These are phyloP conservation scores for Waitea zeae DNA, from an alignment of 1,284 basidiomycete species.

Conservation along the genomic window DNA sequence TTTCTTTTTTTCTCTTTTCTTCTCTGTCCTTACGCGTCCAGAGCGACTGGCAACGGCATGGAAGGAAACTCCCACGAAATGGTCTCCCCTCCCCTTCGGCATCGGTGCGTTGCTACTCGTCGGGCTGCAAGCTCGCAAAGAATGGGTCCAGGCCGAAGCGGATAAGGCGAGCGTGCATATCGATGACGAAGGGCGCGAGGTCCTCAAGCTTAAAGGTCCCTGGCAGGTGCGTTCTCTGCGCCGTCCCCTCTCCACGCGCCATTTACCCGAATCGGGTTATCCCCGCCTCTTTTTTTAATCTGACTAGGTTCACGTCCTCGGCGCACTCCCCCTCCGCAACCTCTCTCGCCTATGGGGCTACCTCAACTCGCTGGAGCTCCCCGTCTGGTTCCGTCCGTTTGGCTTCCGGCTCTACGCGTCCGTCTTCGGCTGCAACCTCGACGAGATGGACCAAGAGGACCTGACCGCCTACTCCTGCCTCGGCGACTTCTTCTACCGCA, in stretches of 20 bases:
- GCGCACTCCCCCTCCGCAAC: constrained; percentile 85
- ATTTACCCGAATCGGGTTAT: not conserved
- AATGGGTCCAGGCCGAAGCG: not conserved
- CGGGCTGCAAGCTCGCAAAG: constrained; percentile 62
- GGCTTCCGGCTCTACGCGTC: constrained; percentile 77
- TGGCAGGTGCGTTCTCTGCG: constrained; percentile 64
- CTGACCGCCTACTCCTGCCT: constrained; percentile 67
- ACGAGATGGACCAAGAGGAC: constrained; percentile 75
- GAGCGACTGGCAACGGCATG: constrained; percentile 51
- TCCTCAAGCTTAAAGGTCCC: constrained; percentile 73
- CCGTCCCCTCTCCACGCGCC: not conserved
- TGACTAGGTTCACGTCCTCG: constrained; percentile 96
- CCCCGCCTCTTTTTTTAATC: no score
- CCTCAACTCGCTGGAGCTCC: constrained; percentile 81
- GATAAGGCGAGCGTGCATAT: constrained; percentile 44
- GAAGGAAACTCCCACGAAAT: constrained; percentile 80
- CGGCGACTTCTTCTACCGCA: constrained; percentile 91
- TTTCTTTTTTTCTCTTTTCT: no score
- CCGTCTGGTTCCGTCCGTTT: constrained; percentile 85
- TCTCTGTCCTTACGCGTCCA: no score
- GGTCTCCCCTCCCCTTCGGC: constrained; percentile 90
- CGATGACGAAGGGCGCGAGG: constrained; percentile 52
- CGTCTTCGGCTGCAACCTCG: constrained; percentile 87
- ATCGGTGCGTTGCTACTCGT: constrained; percentile 81
- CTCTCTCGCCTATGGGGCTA: constrained; percentile 95